Evolutionary conservation across 2,329 filamentous ascomycete species (phyloP).

Genomic region (Epicoccum sorghinum): DNA sequence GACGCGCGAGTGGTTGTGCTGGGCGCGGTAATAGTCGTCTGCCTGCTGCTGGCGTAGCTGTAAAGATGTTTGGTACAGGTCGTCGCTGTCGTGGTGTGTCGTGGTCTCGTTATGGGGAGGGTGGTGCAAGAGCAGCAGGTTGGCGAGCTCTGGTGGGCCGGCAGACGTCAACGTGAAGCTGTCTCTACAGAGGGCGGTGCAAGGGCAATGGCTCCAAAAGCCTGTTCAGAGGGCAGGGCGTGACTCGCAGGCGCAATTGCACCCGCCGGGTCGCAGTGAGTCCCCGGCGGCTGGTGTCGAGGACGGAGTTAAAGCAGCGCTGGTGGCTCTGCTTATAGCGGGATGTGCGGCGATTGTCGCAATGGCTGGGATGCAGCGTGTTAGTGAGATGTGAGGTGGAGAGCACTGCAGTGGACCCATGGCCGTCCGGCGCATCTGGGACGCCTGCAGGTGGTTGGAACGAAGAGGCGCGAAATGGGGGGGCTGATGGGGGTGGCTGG

Average conservation of each 20-base stretch:
- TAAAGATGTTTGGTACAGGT: conserved; percentile 46
- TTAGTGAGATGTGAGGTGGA: conserved; percentile 27
- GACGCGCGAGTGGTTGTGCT: conserved; percentile 52
- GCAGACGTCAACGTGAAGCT: conserved; percentile 38
- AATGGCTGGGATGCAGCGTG: conserved; percentile 31
- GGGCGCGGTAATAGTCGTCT: conserved; percentile 41
- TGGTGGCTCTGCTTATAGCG: conserved; percentile 24
- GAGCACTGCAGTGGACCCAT: conserved; percentile 32
- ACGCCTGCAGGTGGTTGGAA: conserved; percentile 23
- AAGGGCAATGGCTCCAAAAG: conserved; percentile 1
- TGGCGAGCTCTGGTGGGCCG: conserved; percentile 32
- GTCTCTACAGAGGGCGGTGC: not conserved
- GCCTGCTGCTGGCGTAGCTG: conserved; percentile 53
- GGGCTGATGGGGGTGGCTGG: conserved; percentile 27
- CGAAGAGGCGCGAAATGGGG: conserved; percentile 20
- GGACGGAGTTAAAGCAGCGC: conserved; percentile 18
- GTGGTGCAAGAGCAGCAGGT: conserved; percentile 34
- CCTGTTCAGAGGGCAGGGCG: conserved; percentile 15
- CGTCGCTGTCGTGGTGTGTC: conserved; percentile 41
- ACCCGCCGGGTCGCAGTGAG: conserved; percentile 26
- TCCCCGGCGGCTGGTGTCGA: conserved; percentile 24
- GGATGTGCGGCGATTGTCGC: conserved; percentile 18
- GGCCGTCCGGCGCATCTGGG: conserved; percentile 18
- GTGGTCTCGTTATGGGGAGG: conserved; percentile 47
- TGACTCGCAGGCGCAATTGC: conserved; percentile 29